Conservation (phyloP, 306 rosid genomes). For the Fragaria ananassa region DNA sequence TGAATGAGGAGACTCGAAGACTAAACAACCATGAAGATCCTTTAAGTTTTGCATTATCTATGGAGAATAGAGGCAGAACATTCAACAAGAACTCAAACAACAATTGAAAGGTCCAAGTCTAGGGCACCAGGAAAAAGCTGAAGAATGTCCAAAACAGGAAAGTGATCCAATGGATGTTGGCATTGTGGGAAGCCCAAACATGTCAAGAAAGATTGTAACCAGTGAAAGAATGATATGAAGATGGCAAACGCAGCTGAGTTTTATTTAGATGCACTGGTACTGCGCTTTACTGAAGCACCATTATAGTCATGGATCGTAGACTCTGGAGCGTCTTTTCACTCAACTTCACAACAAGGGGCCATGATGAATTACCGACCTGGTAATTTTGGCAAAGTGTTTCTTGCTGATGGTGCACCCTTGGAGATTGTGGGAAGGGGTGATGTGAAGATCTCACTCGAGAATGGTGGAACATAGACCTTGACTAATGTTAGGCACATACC, state of each 20-base stretch:
- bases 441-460: not conserved
- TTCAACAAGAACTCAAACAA: not conserved
- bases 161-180: not conserved
- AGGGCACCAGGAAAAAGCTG: not conserved
- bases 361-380: not conserved
- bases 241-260: no score
- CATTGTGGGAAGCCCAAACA: not conserved
- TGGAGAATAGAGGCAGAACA: not conserved
- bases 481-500: not conserved
- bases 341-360: not conserved
- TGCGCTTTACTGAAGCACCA: no score
- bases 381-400: not conserved
- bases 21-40: not conserved
- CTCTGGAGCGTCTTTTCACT: conserved; percentile 11
- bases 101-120: not conserved
- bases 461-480: not conserved
- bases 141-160: no score
- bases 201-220: not conserved
- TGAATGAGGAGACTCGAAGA: no score
- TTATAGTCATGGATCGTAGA: not conserved
- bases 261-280: no score
- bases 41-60: no score
- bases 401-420: not conserved
- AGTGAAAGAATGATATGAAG: not conserved
- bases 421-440: not conserved